phyloP scores from a whole-genome alignment of 306 rosid species.

The Mimosa pudica region DNA sequence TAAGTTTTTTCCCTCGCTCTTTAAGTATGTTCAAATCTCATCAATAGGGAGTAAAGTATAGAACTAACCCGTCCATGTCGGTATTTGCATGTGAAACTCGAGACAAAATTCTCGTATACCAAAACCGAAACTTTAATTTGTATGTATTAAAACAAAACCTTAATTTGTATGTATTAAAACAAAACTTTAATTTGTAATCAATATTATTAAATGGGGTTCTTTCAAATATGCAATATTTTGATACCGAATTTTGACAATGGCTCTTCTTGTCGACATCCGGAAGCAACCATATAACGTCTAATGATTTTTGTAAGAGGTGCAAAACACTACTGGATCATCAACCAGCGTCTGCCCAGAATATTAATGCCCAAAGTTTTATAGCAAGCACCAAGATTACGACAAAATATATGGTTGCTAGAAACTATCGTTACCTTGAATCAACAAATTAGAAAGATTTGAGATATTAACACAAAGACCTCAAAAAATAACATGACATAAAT shows the following conservation, averaged over 20 bases:
- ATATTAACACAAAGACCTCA: slow-evolving; percentile 44
- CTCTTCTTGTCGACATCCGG: background rate
- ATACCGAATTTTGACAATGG: background rate
- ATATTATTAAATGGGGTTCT: background rate
- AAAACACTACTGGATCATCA: background rate
- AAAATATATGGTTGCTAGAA: background rate
- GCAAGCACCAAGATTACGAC: background rate
- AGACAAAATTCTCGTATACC: background rate
- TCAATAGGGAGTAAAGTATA: background rate
- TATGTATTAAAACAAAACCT: background rate
- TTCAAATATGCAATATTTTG: background rate
- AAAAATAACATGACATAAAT: slow-evolving; percentile 33
- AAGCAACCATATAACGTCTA: background rate
- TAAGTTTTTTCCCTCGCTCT: background rate
- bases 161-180: background rate
- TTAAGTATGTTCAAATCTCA: background rate
- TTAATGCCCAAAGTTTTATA: background rate
- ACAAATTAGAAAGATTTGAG: slow-evolving; percentile 29
- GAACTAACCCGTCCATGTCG: background rate
- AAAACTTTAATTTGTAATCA: background rate
- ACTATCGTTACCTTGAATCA: background rate
- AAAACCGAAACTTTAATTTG: background rate
- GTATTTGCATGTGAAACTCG: background rate
- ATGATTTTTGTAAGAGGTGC: background rate
- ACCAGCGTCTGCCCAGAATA: background rate